Evolutionary conservation across 1,139 yeast genomes (phyloP), one percentile per base, ranked within the genome.

Genomic region (Pichia sp.): DNA sequence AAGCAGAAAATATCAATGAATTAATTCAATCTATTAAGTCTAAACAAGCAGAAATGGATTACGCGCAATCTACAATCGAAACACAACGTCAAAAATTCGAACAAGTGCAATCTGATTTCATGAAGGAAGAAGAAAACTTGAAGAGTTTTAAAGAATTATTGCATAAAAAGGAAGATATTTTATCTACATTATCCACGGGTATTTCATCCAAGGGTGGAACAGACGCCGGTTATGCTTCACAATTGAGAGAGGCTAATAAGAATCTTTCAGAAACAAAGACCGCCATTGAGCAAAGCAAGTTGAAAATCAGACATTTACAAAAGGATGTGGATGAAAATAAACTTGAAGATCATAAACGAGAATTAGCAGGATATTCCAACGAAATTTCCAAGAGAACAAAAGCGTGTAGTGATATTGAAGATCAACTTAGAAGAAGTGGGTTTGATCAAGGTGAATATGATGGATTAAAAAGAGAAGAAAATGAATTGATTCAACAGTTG

Each of bases 161-260:
- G 50, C 71, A 73, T 32, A 76, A 73, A 52, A 87, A 86, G 56
- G 95, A 89, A 59, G 97, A 91, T 54, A 72, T 91, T 19, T 68
- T 89, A 15, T 83, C 95, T 5, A 83, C 96, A 0, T 72, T 94
- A 36, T 83, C 93, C 0, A 91, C 98, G 0, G 99, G 99, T 58
- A 83, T 93, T 14, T 86, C 97, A 0, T 79, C 96, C 0, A 83
- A 81, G 48, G 97, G 96, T 43, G 75, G 83, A 0, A 74, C 84
- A 2, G 87, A 86, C 52, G 84, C 90, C 32, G 97, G 97, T 14
- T 93, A 89, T 63, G 73, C 78, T 48, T 76, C 83, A 4, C 96
- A 90, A 58, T 68, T 90, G 31, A 79, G 81, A 47, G 83, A 79
- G 42, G 83, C 80, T 3, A 85, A 86, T 54, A 76, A 76, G 32